Evolutionary conservation across 495 filamentous ascomycete genomes (phyloP).

Genomic region (Penicillium egyptiacum): DNA sequence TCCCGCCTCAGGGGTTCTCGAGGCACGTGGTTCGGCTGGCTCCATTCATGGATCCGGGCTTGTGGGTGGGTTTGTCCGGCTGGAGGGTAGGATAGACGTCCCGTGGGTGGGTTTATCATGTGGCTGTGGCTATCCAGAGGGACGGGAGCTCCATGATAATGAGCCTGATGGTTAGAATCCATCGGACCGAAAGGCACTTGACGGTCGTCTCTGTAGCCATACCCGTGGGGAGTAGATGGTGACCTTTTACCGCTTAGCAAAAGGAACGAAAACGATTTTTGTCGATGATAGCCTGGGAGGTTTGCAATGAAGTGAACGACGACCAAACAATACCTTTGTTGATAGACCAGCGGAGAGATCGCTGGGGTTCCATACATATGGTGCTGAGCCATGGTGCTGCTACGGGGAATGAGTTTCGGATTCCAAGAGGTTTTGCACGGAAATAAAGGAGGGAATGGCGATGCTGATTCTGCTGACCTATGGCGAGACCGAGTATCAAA

Average conservation of each 20-base stretch:
- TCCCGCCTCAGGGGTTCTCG: conserved; percentile 37
- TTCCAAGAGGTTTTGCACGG: conserved; percentile 5
- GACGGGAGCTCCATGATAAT: conserved; percentile 33
- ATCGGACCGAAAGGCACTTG: conserved; percentile 22
- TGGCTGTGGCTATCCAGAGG: conserved; percentile 27
- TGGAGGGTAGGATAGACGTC: conserved; percentile 41
- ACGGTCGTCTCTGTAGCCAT: conserved; percentile 33
- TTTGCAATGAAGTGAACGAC: conserved; percentile 17
- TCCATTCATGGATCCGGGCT: conserved; percentile 40
- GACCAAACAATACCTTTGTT: conserved; percentile 43
- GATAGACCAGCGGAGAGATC: conserved; percentile 40
- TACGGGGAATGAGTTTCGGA: conserved; percentile 33
- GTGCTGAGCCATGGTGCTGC: conserved; percentile 38
- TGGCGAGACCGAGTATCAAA: conserved; percentile 42
- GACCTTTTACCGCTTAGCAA: conserved; percentile 38
- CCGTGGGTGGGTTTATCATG: conserved; percentile 26
- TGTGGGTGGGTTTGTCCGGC: conserved; percentile 35
- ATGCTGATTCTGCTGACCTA: conserved; percentile 41
- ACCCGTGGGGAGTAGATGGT: conserved; percentile 33
- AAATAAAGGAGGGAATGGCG: conserved; percentile 4
- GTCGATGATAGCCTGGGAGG: conserved; percentile 12
- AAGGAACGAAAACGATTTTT: conserved; percentile 15
- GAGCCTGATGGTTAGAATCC: conserved; percentile 36
- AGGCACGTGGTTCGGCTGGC: conserved; percentile 35
- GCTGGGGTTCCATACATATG: conserved; percentile 35